phyloP scores from a whole-genome alignment of 2,329 filamentous ascomycete species.

The Monilinia vaccinii-corymbosi region DNA sequence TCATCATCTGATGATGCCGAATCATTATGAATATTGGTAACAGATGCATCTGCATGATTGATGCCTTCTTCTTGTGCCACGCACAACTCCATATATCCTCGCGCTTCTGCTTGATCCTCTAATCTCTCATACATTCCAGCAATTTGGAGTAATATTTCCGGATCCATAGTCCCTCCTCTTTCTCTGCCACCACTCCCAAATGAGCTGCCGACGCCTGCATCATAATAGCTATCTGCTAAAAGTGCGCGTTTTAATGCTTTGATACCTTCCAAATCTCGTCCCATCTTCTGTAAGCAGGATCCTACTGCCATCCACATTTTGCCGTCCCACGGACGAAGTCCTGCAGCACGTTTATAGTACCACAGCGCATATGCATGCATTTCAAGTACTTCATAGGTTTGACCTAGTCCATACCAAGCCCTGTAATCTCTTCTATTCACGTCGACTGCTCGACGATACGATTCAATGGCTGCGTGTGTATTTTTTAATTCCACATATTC shows the following conservation, averaged over 20 bases:
- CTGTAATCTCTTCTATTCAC: conserved; percentile 94
- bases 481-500: conserved; percentile 99
- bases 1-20: conserved; percentile 42
- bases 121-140: conserved; percentile 80
- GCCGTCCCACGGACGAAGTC: conserved; percentile 86
- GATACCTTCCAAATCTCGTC: conserved; percentile 79
- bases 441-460: conserved; percentile 89
- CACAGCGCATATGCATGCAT: conserved; percentile 97
- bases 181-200: conserved; percentile 36
- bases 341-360: conserved; percentile 94
- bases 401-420: conserved; percentile 94
- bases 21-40: conserved; percentile 33
- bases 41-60: conserved; percentile 45
- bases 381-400: conserved; percentile 95
- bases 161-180: conserved; percentile 59
- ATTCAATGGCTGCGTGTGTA: conserved; percentile 94
- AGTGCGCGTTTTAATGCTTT: conserved; percentile 90
- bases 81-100: conserved; percentile 92
- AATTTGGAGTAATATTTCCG: conserved; percentile 84
- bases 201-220: conserved; percentile 43
- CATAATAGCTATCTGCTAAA: conserved; percentile 79
- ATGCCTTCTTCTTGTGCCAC: conserved; percentile 82
- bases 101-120: conserved; percentile 68
- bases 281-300: conserved; percentile 84
- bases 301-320: conserved; percentile 99